phyloP scores from a whole-genome alignment of 176 grass and related monocot species.

The Oryza glumipatula region DNA sequence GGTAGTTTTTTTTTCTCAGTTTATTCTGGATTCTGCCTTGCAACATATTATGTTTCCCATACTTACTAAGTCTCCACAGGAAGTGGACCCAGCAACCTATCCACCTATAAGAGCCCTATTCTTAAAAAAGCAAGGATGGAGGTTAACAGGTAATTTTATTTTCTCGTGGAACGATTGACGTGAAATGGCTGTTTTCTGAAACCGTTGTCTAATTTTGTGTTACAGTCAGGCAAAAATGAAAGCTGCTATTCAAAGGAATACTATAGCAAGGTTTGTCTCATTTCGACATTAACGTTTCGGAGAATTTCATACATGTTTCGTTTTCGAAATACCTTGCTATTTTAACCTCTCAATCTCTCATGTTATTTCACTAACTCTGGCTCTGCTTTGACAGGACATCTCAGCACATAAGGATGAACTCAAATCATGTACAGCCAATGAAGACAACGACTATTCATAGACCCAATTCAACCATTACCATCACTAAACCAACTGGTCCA shows the following conservation, averaged over 20 bases:
- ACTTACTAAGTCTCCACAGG: constrained; percentile 30
- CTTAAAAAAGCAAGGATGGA: constrained; percentile 56
- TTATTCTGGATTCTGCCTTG: not conserved
- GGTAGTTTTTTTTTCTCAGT: constrained; percentile 26
- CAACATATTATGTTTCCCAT: not conserved
- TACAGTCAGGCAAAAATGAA: constrained; percentile 50
- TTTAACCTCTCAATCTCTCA: not conserved
- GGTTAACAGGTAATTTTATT: constrained; percentile 46
- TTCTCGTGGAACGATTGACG: not conserved
- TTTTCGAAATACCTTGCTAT: not conserved
- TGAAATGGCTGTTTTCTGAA: constrained; percentile 28
- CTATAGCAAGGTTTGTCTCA: constrained; percentile 41
- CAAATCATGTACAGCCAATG: constrained; percentile 26
- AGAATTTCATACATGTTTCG: not conserved
- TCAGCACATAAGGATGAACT: constrained; percentile 30
- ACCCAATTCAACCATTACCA: constrained; percentile 51
- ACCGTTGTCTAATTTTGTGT: constrained; percentile 37
- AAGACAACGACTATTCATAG: constrained; percentile 46
- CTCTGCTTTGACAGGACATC: constrained; percentile 31
- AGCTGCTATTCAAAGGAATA: constrained; percentile 52
- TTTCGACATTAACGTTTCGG: not conserved
- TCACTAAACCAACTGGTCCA: constrained; percentile 23
- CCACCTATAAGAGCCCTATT: constrained; percentile 56
- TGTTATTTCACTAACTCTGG: not conserved
- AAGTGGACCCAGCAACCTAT: constrained; percentile 56